These are phyloP conservation scores for Neopestalotiopsis sp. DNA, from an alignment of 2,329 filamentous ascomycete species.

Conservation along the genomic window DNA sequence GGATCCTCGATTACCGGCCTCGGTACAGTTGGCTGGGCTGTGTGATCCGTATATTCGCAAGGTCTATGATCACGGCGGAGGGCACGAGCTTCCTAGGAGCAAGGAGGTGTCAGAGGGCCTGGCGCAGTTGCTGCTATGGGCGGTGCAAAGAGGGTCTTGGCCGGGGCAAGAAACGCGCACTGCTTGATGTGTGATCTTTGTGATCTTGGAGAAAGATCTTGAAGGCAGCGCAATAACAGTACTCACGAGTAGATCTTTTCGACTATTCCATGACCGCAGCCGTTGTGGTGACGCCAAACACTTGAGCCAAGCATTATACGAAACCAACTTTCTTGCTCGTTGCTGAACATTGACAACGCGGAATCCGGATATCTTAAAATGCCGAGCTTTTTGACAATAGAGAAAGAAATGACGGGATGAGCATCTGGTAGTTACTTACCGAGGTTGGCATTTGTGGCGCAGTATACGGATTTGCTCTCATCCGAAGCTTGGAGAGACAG, in stretches of 20 bases:
- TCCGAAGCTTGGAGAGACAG: background rate
- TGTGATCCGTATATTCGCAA: slow-evolving; percentile 38
- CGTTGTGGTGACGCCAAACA: too few relatives aligned
- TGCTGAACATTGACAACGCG: too few relatives aligned
- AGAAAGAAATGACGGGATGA: background rate
- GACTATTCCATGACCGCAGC: too few relatives aligned
- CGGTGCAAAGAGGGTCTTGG: slow-evolving; percentile 31
- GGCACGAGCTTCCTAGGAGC: slow-evolving; percentile 26
- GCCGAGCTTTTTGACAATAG: background rate
- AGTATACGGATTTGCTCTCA: background rate
- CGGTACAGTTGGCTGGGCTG: slow-evolving; percentile 34
- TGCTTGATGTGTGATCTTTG: background rate
- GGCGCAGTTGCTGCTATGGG: slow-evolving; percentile 30
- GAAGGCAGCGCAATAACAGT: too few relatives aligned
- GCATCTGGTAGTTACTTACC: background rate
- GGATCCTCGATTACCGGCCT: slow-evolving; percentile 31
- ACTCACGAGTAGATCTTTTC: too few relatives aligned
- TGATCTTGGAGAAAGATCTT: background rate
- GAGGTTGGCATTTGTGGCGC: background rate
- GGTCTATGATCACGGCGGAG: slow-evolving; percentile 28
- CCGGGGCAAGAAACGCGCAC: slow-evolving; percentile 29
- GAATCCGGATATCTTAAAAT: too few relatives aligned
- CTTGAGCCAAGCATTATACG: too few relatives aligned
- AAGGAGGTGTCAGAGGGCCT: slow-evolving; percentile 27
- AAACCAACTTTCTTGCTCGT: too few relatives aligned